These are phyloP conservation scores for Zygosaccharomyces siamensis DNA, from an alignment of 805 yeast species.

Conservation along the genomic window DNA sequence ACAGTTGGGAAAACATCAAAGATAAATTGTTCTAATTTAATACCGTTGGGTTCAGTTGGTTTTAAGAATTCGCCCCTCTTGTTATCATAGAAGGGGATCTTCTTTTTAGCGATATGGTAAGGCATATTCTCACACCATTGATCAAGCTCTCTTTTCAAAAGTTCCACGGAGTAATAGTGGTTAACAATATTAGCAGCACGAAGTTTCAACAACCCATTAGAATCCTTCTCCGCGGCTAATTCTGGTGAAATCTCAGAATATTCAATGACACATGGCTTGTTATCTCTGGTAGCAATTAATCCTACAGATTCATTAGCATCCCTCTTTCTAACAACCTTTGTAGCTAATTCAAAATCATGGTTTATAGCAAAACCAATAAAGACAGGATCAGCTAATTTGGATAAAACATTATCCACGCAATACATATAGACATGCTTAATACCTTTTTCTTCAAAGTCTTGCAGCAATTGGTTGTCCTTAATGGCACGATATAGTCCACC, in stretches of 20 bases:
- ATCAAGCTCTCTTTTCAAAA: constrained; percentile 55
- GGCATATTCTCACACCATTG: constrained; percentile 74
- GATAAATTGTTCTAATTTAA: constrained; percentile 93
- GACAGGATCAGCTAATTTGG: constrained; percentile 88
- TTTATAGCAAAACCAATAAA: constrained; percentile 75
- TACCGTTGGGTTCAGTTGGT: constrained; percentile 82
- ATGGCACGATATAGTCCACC: constrained; percentile 94
- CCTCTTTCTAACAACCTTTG: constrained; percentile 92
- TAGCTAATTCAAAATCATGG: constrained; percentile 68
- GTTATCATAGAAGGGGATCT: constrained; percentile 59
- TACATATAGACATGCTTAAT: constrained; percentile 91
- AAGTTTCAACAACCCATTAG: constrained; percentile 57
- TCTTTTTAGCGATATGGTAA: constrained; percentile 92
- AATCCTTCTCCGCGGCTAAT: constrained; percentile 62
- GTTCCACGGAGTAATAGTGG: constrained; percentile 85
- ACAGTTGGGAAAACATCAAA: constrained; percentile 91
- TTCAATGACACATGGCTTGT: constrained; percentile 84
- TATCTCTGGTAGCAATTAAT: constrained; percentile 67
- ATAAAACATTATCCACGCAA: constrained; percentile 92
- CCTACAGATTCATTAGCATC: constrained; percentile 89
- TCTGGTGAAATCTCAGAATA: constrained; percentile 83
- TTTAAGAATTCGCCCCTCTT: constrained; percentile 43
- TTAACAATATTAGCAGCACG: constrained; percentile 97
- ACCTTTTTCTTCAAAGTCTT: constrained; percentile 62
- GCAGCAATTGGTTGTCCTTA: constrained; percentile 53